Base-by-base conservation (phyloP, 371 early-diverging fungal species). In the Gilbertella persicaria region DNA sequence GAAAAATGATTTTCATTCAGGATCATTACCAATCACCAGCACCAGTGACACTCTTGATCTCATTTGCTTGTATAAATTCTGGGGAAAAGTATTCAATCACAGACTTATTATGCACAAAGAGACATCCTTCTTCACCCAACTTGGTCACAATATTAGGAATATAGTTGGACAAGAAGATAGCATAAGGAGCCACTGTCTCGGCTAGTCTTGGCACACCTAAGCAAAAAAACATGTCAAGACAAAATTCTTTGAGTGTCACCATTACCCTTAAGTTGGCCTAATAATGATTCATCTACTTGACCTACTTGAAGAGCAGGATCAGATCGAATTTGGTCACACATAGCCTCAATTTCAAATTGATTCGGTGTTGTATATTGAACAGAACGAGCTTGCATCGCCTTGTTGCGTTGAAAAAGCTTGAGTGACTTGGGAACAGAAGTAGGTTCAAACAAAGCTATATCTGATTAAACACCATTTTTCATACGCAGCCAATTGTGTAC, bases 381-480 rank as follows among this genome's bases (percentile, higher is more conserved):
- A 37, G 70, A 45, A 38, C 58, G 47, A 40, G 53, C 40, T 33
- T 45, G 39, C 28, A 28, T 24, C 14, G 59, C 56, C 42, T 28
- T 62, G 35, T 37, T 45, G 63, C 45, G 55, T 26, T 69, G 62
- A 29, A 95, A 73, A 10, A 91, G 43, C 12, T 75, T 79, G 1
- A 73, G 53, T 13, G 90, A 85, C 58, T 97, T 97, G 13, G 88
- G 83, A 1, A 89, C 82, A 6, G 96, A 95, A 0, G 97, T 97
- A 0, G 97, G 96, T 53, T 97, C 96, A 63, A 93, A 95, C 28
- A 95, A 60, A 14, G 80, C 84, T 85, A 58, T 12, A 19, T 41
- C 19, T 3, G 8, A 1, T 1, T 25, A 1, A 4, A 35, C 16
- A 24, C 28, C 28, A n/a, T 13, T 16, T 19, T 17, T 14, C 35